Evolutionary conservation across 164 flowering plant genomes (phyloP).

Genomic region (Aristolochia contorta): DNA sequence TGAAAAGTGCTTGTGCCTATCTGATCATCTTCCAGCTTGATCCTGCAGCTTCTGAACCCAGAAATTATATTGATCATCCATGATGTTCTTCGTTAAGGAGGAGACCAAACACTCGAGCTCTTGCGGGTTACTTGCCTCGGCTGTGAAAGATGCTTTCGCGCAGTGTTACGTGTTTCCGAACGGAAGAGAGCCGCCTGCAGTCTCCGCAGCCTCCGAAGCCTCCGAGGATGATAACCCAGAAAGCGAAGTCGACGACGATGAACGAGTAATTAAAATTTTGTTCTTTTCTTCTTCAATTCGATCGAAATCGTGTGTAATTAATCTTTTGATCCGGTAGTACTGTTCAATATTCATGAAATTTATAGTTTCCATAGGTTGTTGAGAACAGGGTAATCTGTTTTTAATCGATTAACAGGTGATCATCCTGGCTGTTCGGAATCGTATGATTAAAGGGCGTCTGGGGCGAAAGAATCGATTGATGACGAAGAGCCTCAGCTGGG

Average conservation of each 20-base stretch:
- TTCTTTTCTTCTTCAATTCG: background rate
- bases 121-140: slow-evolving; percentile 27
- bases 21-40: background rate
- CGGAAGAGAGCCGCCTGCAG: slow-evolving; percentile 6
- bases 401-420: slow-evolving; percentile 27
- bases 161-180: slow-evolving; percentile 24
- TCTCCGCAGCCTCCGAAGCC: slow-evolving; percentile 3
- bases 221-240: slow-evolving; percentile 26
- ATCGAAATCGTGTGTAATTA: background rate
- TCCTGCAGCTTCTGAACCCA: too few species aligned
- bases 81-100: slow-evolving; percentile 1
- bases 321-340: too few species aligned
- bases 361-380: too few species aligned
- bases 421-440: slow-evolving; percentile 43
- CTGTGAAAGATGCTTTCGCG: slow-evolving; percentile 37
- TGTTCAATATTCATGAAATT: too few species aligned
- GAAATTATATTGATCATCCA: too few species aligned
- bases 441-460: slow-evolving; percentile 47
- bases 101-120: slow-evolving; percentile 1
- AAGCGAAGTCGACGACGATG: slow-evolving; percentile 31
- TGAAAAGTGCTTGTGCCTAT: too few species aligned
- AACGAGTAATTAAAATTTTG: slow-evolving; percentile 19
- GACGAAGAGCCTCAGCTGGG: slow-evolving; percentile 35
- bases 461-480: slow-evolving; percentile 26
- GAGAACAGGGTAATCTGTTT: background rate